Evolutionary conservation across 2,329 filamentous ascomycete species (phyloP).

Genomic region (Penicillium sp.): DNA sequence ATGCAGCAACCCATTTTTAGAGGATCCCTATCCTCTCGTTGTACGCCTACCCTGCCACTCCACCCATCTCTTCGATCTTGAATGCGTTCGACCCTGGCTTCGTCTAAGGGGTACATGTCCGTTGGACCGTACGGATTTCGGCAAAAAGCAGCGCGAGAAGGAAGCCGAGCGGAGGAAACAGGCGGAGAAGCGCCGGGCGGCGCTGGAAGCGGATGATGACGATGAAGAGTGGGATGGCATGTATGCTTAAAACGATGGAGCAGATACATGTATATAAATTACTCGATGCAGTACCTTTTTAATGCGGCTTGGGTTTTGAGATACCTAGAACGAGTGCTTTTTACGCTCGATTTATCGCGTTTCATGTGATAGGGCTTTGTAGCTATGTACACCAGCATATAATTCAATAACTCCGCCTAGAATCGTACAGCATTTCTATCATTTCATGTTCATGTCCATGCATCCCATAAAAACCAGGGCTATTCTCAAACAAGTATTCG

Average conservation of each 20-base stretch:
- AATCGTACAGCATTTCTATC: neutral
- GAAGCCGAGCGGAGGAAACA: constrained; percentile 50
- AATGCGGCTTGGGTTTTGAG: neutral
- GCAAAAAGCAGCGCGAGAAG: constrained; percentile 52
- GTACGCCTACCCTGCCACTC: constrained; percentile 60
- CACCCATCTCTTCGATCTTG: constrained; percentile 60
- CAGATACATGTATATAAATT: neutral
- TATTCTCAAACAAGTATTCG: neutral
- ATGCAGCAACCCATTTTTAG: constrained; percentile 57
- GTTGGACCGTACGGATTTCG: constrained; percentile 56
- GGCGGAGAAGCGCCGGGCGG: constrained; percentile 41
- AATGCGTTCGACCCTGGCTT: constrained; percentile 63
- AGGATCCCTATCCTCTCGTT: constrained; percentile 62
- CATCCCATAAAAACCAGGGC: neutral
- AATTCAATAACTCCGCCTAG: neutral
- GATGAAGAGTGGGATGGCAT: constrained; percentile 50
- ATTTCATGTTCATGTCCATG: constrained; percentile 9
- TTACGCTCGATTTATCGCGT: neutral
- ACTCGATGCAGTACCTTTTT: neutral
- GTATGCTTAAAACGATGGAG: constrained; percentile 33
- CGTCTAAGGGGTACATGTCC: constrained; percentile 62
- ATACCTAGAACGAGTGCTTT: neutral
- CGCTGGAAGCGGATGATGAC: constrained; percentile 30
- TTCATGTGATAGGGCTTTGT: neutral
- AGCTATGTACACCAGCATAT: constrained; percentile 5